Evolutionary conservation across 148 eudicot species (phyloP), one percentile per base, ranked within the genome.

Genomic region (Drosera capensis): DNA sequence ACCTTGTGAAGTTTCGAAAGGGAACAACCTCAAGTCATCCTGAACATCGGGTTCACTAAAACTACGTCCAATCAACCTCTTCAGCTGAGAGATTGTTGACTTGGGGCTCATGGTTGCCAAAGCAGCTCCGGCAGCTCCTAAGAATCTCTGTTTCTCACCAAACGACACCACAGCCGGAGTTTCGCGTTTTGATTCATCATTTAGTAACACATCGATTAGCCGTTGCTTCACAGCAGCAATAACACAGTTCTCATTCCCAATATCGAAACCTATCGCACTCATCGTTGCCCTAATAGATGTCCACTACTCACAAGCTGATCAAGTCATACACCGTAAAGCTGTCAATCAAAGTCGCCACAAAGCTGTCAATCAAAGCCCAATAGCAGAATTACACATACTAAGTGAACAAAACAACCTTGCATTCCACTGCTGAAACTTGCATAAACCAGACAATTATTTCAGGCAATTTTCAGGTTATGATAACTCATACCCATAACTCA

Each of bases 171-270:
- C 78, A 20, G 80, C 66, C 0, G 95, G 85, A 3, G 79, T 90
- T 45, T 85, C 95, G 2, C 95, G 74, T 0, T 78, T 73, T 0
- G 95, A 90, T 52, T 85, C 99, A 56, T 85, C 88, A 38, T 90
- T 85, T 51, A 84, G 58, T 51, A 90, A 36, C 25, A 90, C 94
- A 63, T 90, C 94, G 18, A 90, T 64, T n/a, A 95, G 88, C 14
- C 80, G 47, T 23, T 81, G 80, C 70, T 72, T 85, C 23, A 77
- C 95, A 6, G 59, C 72, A 2, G 74, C 93, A 40, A 90, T 71
- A 3, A 90, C 99, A 54, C 93, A 78, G 60, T 76, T 85, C 58
- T 90, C 99, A 47, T 90, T 90, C 22, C 99, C 99, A 47, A 81
- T 70, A 46, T 90, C 95, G 49, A 80, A 74, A 24, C 95, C 99